Evolutionary conservation across 1,284 basidiomycete species (phyloP), one percentile per base, ranked within the genome.

Genomic region (Leccinum subatratum): DNA sequence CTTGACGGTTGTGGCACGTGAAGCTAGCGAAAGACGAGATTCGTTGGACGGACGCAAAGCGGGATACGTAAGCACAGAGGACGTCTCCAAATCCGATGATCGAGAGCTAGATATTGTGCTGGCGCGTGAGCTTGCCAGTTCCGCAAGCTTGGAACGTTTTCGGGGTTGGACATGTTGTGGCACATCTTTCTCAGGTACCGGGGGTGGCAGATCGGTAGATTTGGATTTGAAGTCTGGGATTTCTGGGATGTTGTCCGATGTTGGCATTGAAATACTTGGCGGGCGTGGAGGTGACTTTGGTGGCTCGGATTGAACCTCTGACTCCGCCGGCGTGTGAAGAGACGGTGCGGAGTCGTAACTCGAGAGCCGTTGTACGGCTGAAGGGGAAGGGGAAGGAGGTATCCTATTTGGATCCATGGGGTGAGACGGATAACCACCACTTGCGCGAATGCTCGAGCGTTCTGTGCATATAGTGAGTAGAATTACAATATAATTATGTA

Each of bases 361-460:
- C 2, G 91, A 89, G 28, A 94, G 80, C 22, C 85, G 81, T 63
- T 89, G 86, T 20, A 94, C 78, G 2, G 94, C 93, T 39, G 86
- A 94, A n/a, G 76, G 81, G 65, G 85, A 87, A 64, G 86, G 86
- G 28, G 87, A 89, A 14, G 85, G 82, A 32, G 85, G 84, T 66
- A 89, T 88, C 9, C 78, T 76, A 71, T 89, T 88, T 32, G 89
- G 88, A 75, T 89, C 84, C 54, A 79, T 20, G 71, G 76, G 39
- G 66, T 70, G 60, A 39, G 66, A 66, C 51, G 68, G 62, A 68
- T 72, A 64, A 14, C 64, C 66, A 56, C 62, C 56, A 6, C 64
- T 63, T 45, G 45, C 59, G 62, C 63, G 62, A 45, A 16, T 16
- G 4, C 48, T 61, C 3, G 68, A 66, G 48, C 60, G 73, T n/a